Percentiles rank a stretch among this genome's conserved stretches.
Evolutionary conservation across 2,329 filamentous ascomycete genomes (phyloP).

Genomic region (Talaromyces islandicus): DNA sequence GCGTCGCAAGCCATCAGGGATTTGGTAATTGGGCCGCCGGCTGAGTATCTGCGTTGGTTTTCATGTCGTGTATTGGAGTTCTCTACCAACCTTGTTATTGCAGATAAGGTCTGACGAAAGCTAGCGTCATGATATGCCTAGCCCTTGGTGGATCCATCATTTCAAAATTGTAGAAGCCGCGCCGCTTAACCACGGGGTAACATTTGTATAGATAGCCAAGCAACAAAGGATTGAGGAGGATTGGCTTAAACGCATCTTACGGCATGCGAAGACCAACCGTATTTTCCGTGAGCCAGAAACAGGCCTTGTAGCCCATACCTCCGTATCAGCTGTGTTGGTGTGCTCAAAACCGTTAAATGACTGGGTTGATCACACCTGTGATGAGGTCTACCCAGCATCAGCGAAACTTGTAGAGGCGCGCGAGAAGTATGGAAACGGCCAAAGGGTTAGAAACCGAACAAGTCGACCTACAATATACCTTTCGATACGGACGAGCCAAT

Average conservation of each 20-base stretch:
- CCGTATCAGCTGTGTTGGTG: constrained; percentile 10
- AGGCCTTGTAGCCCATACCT: constrained; percentile 22
- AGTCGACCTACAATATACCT: constrained; percentile 9
- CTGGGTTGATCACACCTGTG: constrained; percentile 11
- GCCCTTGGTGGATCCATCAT: constrained; percentile 17
- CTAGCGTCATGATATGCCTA: constrained; percentile 14
- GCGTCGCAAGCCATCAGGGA: constrained; percentile 4
- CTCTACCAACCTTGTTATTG: background rate
- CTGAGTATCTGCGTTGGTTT: constrained; percentile 4
- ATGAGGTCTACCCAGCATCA: constrained; percentile 12
- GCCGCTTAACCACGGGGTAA: constrained; percentile 16
- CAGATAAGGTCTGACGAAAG: background rate
- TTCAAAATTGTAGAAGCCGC: constrained; percentile 20
- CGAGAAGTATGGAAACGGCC: constrained; percentile 8
- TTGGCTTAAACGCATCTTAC: constrained; percentile 19
- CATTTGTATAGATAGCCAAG: constrained; percentile 14
- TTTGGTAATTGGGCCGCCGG: constrained; percentile 1
- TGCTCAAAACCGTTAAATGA: constrained; percentile 5
- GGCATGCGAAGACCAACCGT: constrained; percentile 22
- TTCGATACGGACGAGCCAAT: constrained; percentile 12
- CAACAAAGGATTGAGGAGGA: constrained; percentile 16
- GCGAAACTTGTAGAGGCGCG: constrained; percentile 13
- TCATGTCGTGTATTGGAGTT: constrained; percentile 1
- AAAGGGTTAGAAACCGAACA: constrained; percentile 8
- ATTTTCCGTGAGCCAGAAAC: constrained; percentile 22